Evolutionary conservation across 2,329 filamentous ascomycete species (phyloP).

Genomic region (Clonostachys rhizophaga): DNA sequence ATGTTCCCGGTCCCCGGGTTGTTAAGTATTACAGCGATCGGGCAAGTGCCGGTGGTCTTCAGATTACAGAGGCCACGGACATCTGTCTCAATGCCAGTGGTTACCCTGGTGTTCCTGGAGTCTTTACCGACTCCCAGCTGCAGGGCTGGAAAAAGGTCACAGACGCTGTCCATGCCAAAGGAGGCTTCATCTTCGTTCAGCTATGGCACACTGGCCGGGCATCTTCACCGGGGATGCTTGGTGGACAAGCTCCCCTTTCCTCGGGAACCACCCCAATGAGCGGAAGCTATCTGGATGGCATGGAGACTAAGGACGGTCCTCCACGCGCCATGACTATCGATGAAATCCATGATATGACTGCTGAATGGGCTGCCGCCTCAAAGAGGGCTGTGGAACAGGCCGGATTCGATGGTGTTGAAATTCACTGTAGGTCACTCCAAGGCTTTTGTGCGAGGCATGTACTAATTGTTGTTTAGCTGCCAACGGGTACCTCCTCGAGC

Average conservation of each 20-base stretch:
- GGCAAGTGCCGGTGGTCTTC: conserved; percentile 21
- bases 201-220: conserved; percentile 57
- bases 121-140: conserved; percentile 19
- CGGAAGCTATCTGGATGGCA: conserved; percentile 38
- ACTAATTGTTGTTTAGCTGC: conserved; percentile 5
- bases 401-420: conserved; percentile 67
- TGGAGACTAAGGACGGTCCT: conserved; percentile 18
- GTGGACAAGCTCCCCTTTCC: conserved; percentile 11
- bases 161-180: conserved; percentile 16
- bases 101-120: conserved; percentile 18
- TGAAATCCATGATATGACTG: conserved; percentile 61
- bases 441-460: not conserved
- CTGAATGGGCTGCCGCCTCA: conserved; percentile 49
- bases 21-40: conserved; percentile 22
- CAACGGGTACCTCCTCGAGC: conserved; percentile 24
- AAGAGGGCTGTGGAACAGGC: conserved; percentile 50
- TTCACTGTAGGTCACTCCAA: conserved; percentile 24
- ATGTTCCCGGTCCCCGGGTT: conserved; percentile 19
- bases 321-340: conserved; percentile 59
- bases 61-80: conserved; percentile 21
- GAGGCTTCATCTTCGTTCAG: conserved; percentile 49
- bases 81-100: conserved; percentile 18
- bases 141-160: conserved; percentile 17
- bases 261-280: conserved; percentile 27
- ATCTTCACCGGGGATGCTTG: conserved; percentile 23